These are phyloP conservation scores for Melampsora abietis-canadensis DNA, from an alignment of 1,284 basidiomycete species.

Conservation along the genomic window DNA sequence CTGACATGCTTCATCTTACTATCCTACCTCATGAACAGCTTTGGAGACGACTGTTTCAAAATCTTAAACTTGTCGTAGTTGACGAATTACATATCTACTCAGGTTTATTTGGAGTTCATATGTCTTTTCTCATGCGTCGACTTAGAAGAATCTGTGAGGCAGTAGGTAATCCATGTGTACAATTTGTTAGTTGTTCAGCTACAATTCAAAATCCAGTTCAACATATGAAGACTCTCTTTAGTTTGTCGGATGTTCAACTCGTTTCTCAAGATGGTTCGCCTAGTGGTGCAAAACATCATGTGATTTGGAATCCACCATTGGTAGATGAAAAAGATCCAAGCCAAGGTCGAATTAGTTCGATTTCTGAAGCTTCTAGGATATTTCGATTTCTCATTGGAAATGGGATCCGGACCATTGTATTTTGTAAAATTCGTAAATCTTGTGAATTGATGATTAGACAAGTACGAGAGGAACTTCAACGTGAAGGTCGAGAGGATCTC, in stretches of 20 bases:
- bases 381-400: slow-evolving; percentile 78
- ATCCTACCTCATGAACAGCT: slow-evolving; percentile 78
- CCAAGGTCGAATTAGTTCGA: slow-evolving; percentile 63
- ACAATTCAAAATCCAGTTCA: slow-evolving; percentile 72
- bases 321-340: slow-evolving; percentile 63
- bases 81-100: slow-evolving; percentile 58
- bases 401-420: slow-evolving; percentile 77
- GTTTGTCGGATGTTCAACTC: slow-evolving; percentile 66
- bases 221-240: slow-evolving; percentile 74
- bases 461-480: slow-evolving; percentile 67
- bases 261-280: slow-evolving; percentile 80
- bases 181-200: slow-evolving; percentile 82
- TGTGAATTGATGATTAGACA: slow-evolving; percentile 82
- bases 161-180: slow-evolving; percentile 67
- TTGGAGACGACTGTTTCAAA: slow-evolving; percentile 70
- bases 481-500: slow-evolving; percentile 72
- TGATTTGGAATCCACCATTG: slow-evolving; percentile 72
- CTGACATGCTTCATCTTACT: slow-evolving; percentile 78
- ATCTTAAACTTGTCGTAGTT: slow-evolving; percentile 73
- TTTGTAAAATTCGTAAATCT: slow-evolving; percentile 67
- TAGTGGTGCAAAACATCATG: slow-evolving; percentile 65
- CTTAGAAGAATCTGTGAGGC: slow-evolving; percentile 76
- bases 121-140: slow-evolving; percentile 72
- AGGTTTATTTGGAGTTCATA: slow-evolving; percentile 59
- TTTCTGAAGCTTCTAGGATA: slow-evolving; percentile 69